phyloP scores from a whole-genome alignment of 208 protist species.

The Strigomonas culicis region DNA sequence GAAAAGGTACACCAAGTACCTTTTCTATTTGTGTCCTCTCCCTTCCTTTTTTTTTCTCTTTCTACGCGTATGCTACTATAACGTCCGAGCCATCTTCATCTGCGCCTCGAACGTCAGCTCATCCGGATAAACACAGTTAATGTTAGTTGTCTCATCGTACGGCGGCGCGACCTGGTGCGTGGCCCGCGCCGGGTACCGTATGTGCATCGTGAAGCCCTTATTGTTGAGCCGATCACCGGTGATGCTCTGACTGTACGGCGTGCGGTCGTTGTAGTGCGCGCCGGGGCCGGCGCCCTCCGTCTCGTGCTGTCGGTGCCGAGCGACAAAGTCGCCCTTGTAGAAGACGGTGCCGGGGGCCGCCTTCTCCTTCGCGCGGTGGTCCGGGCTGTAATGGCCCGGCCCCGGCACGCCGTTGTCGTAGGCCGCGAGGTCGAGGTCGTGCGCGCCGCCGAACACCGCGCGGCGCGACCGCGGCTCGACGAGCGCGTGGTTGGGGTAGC shows the following conservation, averaged over 20 bases:
- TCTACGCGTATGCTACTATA: background rate
- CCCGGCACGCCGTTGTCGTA: slow-evolving; percentile 44
- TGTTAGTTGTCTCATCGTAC: slow-evolving; percentile 66
- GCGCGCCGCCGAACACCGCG: slow-evolving; percentile 24
- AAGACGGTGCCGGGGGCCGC: slow-evolving; percentile 39
- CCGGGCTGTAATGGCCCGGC: slow-evolving; percentile 49
- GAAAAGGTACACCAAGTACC: background rate
- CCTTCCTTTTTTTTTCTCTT: no score
- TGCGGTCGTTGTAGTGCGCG: slow-evolving; percentile 51
- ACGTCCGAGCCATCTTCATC: slow-evolving; percentile 17
- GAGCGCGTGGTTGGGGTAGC: slow-evolving; percentile 19
- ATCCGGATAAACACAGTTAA: slow-evolving; percentile 76
- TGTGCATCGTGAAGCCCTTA: slow-evolving; percentile 70
- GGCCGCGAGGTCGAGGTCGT: slow-evolving; percentile 22
- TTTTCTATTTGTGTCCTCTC: no score
- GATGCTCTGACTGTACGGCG: slow-evolving; percentile 48
- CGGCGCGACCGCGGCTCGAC: slow-evolving; percentile 11
- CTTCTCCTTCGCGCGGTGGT: slow-evolving; percentile 15
- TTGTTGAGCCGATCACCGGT: slow-evolving; percentile 27
- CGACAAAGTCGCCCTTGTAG: slow-evolving; percentile 72
- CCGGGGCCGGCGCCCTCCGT: slow-evolving; percentile 30
- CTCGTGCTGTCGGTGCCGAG: slow-evolving; percentile 18
- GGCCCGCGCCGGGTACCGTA: slow-evolving; percentile 72
- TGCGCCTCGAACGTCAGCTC: slow-evolving; percentile 59
- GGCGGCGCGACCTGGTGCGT: slow-evolving; percentile 65